A percentile compares a stretch with the other conserved stretches of the same genome.
Evolutionary conservation across 179 eudicot genomes (phyloP).

Genomic region (Camellia oleifera): DNA sequence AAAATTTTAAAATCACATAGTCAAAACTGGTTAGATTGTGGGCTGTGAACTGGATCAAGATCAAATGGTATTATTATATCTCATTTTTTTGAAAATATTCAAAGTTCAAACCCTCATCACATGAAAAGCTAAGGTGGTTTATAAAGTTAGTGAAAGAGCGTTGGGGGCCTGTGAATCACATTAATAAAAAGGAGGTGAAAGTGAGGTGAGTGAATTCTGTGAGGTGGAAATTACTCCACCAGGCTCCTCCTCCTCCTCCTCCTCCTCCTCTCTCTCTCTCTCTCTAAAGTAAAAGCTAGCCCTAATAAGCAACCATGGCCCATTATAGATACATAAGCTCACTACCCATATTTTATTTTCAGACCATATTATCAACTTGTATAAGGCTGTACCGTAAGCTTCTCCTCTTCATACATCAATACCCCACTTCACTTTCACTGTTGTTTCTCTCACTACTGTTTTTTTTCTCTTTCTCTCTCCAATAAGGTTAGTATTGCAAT

Average conservation of each 20-base stretch:
- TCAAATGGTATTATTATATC: neutral
- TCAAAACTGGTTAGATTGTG: no score
- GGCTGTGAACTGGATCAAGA: neutral
- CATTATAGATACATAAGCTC: conserved; percentile 15
- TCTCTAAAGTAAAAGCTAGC: conserved; percentile 28
- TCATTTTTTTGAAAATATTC: conserved; percentile 17
- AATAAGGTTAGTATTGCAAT: conserved; percentile 14
- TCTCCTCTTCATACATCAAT: conserved; percentile 7
- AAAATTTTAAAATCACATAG: no score
- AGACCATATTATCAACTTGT: conserved; percentile 9
- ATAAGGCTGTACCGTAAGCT: neutral
- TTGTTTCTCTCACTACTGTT: neutral
- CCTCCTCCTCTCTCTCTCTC: conserved; percentile 22
- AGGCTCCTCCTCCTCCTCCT: conserved; percentile 34
- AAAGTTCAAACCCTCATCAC: conserved; percentile 26
- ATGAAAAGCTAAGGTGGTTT: conserved; percentile 40
- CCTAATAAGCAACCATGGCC: conserved; percentile 16
- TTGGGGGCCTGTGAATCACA: conserved; percentile 49
- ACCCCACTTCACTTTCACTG: conserved; percentile 3
- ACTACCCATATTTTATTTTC: neutral
- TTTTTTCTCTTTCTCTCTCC: neutral
- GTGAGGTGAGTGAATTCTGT: conserved; percentile 25
- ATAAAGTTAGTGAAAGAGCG: conserved; percentile 28
- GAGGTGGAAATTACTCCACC: conserved; percentile 41
- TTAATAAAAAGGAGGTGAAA: conserved; percentile 43